Percentiles rank a stretch among this genome's conserved stretches.
These are phyloP conservation scores for Tuber borchii DNA, from an alignment of 495 filamentous ascomycete genomes.

Conservation along the genomic window DNA sequence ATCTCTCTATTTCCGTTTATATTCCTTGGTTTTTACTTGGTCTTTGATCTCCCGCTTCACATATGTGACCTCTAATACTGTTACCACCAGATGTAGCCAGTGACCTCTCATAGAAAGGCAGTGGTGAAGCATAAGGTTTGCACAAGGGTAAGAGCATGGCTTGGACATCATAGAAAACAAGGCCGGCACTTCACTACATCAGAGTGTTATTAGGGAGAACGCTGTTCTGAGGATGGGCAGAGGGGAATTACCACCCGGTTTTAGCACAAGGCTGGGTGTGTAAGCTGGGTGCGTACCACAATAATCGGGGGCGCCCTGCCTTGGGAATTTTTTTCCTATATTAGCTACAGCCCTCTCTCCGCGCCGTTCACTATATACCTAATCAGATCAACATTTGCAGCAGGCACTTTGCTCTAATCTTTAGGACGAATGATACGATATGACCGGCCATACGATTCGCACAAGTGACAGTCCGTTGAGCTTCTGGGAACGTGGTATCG, in stretches of 20 bases:
- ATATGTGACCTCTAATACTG: too few relatives aligned
- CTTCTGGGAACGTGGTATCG: not conserved
- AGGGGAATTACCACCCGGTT: not conserved
- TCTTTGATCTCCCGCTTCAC: too few relatives aligned
- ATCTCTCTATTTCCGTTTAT: too few relatives aligned
- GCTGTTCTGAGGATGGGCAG: not conserved
- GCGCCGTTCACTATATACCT: not conserved
- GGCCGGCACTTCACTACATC: not conserved
- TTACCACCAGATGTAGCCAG: not conserved
- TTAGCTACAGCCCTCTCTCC: not conserved
- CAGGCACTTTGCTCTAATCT: not conserved
- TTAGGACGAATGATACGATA: not conserved
- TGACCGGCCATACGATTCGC: not conserved
- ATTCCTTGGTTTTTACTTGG: too few relatives aligned
- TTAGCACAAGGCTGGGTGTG: not conserved
- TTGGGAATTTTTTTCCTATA: not conserved
- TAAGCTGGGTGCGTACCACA: not conserved
- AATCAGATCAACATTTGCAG: not conserved
- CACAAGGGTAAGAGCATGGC: not conserved
- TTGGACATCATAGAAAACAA: not conserved
- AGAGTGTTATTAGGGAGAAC: not conserved
- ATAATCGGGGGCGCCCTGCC: not conserved
- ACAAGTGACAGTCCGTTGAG: not conserved
- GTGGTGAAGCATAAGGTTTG: not conserved
- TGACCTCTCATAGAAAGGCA: not conserved